Evolutionary conservation across 371 early-diverging fungal species (phyloP).

Genomic region (Lichtheimia hyalospora): DNA sequence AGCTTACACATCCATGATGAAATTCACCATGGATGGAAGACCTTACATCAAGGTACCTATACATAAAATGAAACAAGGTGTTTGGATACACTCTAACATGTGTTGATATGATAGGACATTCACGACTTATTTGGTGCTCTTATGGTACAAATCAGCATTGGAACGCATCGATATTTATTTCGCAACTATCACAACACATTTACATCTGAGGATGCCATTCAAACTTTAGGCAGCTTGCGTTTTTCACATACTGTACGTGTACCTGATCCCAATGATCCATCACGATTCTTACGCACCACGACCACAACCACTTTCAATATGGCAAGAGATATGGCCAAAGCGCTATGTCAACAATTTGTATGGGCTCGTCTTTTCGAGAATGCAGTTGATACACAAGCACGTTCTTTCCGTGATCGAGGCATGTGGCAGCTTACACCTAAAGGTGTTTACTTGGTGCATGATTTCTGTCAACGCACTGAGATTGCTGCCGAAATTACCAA

Average conservation of each 20-base stretch:
- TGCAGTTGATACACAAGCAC: slow-evolving; percentile 47
- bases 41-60: slow-evolving; percentile 42
- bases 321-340: slow-evolving; percentile 63
- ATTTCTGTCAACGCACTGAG: slow-evolving; percentile 41
- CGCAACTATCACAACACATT: slow-evolving; percentile 58
- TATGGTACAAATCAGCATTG: slow-evolving; percentile 56
- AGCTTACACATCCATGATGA: slow-evolving; percentile 52
- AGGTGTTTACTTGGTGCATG: slow-evolving; percentile 56
- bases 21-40: slow-evolving; percentile 48
- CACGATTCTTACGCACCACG: slow-evolving; percentile 41
- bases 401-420: slow-evolving; percentile 54
- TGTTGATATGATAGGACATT: slow-evolving; percentile 42
- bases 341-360: slow-evolving; percentile 63
- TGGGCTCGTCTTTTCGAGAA: slow-evolving; percentile 55
- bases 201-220: slow-evolving; percentile 58
- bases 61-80: not conserved
- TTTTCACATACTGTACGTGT: slow-evolving; percentile 57
- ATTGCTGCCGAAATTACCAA: slow-evolving; percentile 25
- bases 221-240: slow-evolving; percentile 48
- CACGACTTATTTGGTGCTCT: slow-evolving; percentile 64
- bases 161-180: slow-evolving; percentile 55
- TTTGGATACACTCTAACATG: not conserved
- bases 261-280: slow-evolving; percentile 59
- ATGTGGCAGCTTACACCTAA: slow-evolving; percentile 59
- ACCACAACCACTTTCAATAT: slow-evolving; percentile 65